Base-by-base conservation (phyloP, 2,329 filamentous ascomycete genomes). In the Chrysoporthe austroafricana region DNA sequence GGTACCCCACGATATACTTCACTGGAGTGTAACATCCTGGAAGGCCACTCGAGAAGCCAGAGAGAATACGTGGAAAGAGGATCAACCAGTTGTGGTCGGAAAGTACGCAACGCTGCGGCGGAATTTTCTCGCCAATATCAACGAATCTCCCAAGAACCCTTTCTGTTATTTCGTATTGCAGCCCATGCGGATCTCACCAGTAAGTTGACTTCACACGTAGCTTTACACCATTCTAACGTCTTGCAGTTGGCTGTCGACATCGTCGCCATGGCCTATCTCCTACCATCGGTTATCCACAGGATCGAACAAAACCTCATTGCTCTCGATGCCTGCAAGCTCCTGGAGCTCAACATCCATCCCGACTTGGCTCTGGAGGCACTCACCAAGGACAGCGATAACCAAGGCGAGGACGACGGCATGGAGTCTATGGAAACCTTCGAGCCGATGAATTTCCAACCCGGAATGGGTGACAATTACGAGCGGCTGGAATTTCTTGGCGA, bases 381-480 rank as follows among this genome's bases (percentile, higher is more conserved):
- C 66, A 99, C 96, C 0, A 97, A 99, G 75, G 93, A 97, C 73
- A 94, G 91, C 0, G 92, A 96, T 72, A 94, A 94, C 71, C 90
- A 89, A 0, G 91, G 91, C 8, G 92, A 97, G 48, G 86, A 93
- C 69, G 83, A 82, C 0, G 63, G 54, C 1, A 50, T n/a, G 46
- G 63, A 52, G 4, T 61, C 59, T 6, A 52, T 66, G 26, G 82
- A 85, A 44, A 11, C 36, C 2, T 67, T 56, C 11, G 84, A 90
- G 66, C 87, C 91, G 50, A 79, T 93, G 63, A 92, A 94, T 72
- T 89, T 94, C 59, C 91, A 94, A 73, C 83, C 86, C 60, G 94
- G 94, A 2, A 97, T 97, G 93, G 93, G 94, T 1, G 90, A 90
- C 50, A 98, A 98, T 73, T 99, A 99, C 74, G 96, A 99, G 77